Evolutionary conservation across 75 land plant genomes (phyloP).

Genomic region (Cupressus sempervirens): DNA sequence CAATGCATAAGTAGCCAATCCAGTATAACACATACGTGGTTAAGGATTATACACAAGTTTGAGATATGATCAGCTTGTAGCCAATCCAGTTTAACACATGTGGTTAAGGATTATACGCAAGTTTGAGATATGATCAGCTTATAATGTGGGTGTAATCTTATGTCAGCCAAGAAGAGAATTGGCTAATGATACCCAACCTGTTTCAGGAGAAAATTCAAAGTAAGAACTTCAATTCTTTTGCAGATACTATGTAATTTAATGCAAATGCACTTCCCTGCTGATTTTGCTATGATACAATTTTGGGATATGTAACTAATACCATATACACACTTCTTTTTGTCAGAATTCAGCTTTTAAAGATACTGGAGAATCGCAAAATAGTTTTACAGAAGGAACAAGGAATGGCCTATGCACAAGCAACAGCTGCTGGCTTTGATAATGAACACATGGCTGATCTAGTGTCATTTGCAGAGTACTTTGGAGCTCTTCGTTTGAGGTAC

Average conservation of each 20-base stretch:
- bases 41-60: background rate
- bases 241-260: background rate
- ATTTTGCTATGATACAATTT: conserved; percentile 7
- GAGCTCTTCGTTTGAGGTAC: conserved; percentile 79
- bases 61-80: background rate
- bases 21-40: background rate
- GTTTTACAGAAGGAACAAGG: conserved; percentile 83
- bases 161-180: conserved; percentile 42
- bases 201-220: conserved; percentile 52
- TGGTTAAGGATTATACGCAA: background rate
- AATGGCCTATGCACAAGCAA: conserved; percentile 93
- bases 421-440: conserved; percentile 84
- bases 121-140: background rate
- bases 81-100: background rate
- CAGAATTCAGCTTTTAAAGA: conserved; percentile 76
- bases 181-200: conserved; percentile 32
- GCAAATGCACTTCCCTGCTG: background rate
- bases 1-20: background rate
- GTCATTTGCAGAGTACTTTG: conserved; percentile 77
- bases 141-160: background rate
- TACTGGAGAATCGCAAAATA: conserved; percentile 71
- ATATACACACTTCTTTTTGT: background rate
- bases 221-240: conserved; percentile 17
- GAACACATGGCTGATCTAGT: conserved; percentile 61
- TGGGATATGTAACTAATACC: background rate